phyloP scores from a whole-genome alignment of 768 basidiomycete genomes.

The Exidia glandulosa region DNA sequence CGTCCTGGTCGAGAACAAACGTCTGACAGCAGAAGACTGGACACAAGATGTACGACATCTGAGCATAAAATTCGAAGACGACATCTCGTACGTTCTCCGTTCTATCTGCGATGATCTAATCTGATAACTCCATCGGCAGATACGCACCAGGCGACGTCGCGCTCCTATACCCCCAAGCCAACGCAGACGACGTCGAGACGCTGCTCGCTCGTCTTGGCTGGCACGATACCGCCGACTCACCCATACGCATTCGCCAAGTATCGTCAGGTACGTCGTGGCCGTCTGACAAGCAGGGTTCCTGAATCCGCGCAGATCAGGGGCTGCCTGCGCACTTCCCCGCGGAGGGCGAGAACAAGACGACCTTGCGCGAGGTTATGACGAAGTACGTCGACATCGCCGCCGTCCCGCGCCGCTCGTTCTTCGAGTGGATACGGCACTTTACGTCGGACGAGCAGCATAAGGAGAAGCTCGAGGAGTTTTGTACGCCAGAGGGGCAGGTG shows the following conservation, averaged over 20 bases:
- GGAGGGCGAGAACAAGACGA: constrained; percentile 27
- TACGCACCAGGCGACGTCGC: constrained; percentile 76
- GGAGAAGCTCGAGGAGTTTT: constrained; percentile 80
- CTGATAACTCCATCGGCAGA: constrained; percentile 28
- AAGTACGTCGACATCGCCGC: constrained; percentile 74
- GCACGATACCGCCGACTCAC: constrained; percentile 50
- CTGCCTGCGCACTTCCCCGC: constrained; percentile 55
- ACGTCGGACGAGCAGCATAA: constrained; percentile 63
- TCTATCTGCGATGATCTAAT: neutral
- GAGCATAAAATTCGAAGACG: constrained; percentile 59
- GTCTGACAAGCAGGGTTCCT: no score
- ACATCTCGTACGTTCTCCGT: constrained; percentile 37
- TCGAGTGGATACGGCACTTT: constrained; percentile 70
- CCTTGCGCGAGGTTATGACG: constrained; percentile 62
- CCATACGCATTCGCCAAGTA: constrained; percentile 25
- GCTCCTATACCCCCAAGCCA: constrained; percentile 61
- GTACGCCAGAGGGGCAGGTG: constrained; percentile 59
- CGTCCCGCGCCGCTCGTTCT: constrained; percentile 79
- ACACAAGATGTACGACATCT: constrained; percentile 90
- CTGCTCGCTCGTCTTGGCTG: constrained; percentile 56
- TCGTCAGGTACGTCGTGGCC: constrained; percentile 27
- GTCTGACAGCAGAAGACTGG: constrained; percentile 75
- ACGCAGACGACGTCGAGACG: constrained; percentile 49
- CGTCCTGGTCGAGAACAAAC: no score
- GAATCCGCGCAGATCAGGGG: constrained; percentile 20